Percentiles rank a stretch among this genome's conserved stretches.
These are phyloP conservation scores for Syncephalastrum racemosum DNA, from an alignment of 371 early-diverging fungal genomes.

Conservation along the genomic window DNA sequence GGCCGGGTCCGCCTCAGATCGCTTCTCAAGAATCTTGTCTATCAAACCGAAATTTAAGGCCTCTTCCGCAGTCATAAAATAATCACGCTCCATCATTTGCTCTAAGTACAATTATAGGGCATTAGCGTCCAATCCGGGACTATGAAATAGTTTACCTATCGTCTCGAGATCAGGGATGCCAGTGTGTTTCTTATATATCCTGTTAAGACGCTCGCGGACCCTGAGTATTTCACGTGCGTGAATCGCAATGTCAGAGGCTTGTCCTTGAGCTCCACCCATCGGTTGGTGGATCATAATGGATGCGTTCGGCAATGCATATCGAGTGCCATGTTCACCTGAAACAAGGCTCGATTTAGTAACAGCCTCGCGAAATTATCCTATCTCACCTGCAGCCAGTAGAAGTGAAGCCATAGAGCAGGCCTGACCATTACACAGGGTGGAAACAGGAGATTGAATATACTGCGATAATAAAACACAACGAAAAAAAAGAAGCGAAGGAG, in stretches of 20 bases:
- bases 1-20: constrained; percentile 20
- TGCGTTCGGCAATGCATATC: constrained; percentile 89
- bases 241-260: constrained; percentile 97
- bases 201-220: constrained; percentile 84
- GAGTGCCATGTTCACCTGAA: constrained; percentile 80
- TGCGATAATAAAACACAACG: constrained; percentile 33
- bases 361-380: not conserved
- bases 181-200: constrained; percentile 87
- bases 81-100: constrained; percentile 92
- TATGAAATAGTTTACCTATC: constrained; percentile 61
- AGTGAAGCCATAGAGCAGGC: constrained; percentile 98
- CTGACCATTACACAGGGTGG: constrained; percentile 95
- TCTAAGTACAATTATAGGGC: constrained; percentile 25
- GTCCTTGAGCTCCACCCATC: constrained; percentile 95
- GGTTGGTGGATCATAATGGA: constrained; percentile 98
- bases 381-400: constrained; percentile 80
- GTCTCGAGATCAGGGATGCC: constrained; percentile 74
- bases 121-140: not conserved
- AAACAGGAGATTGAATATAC: constrained; percentile 91
- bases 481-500: constrained; percentile 10
- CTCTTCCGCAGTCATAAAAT: constrained; percentile 92
- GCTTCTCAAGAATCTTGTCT: constrained; percentile 78
- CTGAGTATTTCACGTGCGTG: constrained; percentile 95
- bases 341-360: not conserved
- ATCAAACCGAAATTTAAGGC: constrained; percentile 92